A percentile compares a stretch with the other conserved stretches of the same genome.
phyloP scores from a whole-genome alignment of 1,284 basidiomycete genomes.

The Boletus nobilissimus region DNA sequence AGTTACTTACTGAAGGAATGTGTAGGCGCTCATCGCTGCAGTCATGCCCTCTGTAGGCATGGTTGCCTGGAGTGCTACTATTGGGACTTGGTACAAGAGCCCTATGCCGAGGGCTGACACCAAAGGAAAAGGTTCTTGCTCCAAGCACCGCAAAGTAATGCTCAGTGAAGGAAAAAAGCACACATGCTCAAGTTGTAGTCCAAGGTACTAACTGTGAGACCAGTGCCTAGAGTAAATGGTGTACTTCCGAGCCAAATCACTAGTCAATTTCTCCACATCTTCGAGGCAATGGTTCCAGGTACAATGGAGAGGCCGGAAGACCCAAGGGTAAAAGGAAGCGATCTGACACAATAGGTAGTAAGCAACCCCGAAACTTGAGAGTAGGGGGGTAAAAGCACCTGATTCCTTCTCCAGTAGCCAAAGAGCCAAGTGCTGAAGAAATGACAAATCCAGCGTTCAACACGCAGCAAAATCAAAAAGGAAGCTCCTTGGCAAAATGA shows the following conservation, averaged over 20 bases:
- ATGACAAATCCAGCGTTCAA: background rate
- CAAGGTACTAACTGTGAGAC: slow-evolving; percentile 68
- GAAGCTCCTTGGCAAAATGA: slow-evolving; percentile 38
- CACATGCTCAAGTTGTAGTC: slow-evolving; percentile 59
- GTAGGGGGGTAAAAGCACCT: slow-evolving; percentile 16
- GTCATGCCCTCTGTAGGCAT: slow-evolving; percentile 88
- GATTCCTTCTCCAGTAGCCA: slow-evolving; percentile 30
- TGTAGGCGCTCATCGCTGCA: slow-evolving; percentile 75
- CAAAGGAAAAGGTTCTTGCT: slow-evolving; percentile 69
- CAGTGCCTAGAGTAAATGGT: slow-evolving; percentile 68
- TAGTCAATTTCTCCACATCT: slow-evolving; percentile 66
- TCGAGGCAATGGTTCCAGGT: slow-evolving; percentile 70
- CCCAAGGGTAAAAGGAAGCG: slow-evolving; percentile 79
- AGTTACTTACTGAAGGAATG: slow-evolving; percentile 60
- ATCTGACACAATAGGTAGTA: slow-evolving; percentile 52
- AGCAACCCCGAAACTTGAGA: background rate
- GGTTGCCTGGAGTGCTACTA: slow-evolving; percentile 79
- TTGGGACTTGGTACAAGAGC: slow-evolving; percentile 72
- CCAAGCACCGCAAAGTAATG: slow-evolving; percentile 21
- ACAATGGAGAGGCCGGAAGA: slow-evolving; percentile 64
- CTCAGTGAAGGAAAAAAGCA: slow-evolving; percentile 35
- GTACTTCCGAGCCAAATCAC: slow-evolving; percentile 72
- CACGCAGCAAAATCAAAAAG: background rate
- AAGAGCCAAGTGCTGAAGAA: slow-evolving; percentile 30
- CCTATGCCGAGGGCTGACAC: slow-evolving; percentile 72